Conservation (phyloP, 2,329 filamentous ascomycete species). For the Clarireedia homoeocarpa region DNA sequence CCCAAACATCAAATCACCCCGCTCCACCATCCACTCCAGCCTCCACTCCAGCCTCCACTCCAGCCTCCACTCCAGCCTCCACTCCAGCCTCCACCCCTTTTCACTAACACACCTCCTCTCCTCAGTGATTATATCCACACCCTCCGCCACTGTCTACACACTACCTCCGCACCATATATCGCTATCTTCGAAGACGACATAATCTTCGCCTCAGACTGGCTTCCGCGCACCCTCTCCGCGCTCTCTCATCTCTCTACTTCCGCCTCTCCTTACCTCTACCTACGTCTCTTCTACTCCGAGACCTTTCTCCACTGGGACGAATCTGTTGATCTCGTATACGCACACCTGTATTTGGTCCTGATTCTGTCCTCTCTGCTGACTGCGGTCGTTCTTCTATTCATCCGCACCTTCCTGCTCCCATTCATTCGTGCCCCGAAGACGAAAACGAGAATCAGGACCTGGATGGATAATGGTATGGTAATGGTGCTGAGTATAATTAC, state of each 20-base stretch:
- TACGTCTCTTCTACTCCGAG: slow-evolving; percentile 20
- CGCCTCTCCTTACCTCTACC: slow-evolving; percentile 13
- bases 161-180: slow-evolving; percentile 27
- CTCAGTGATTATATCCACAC: slow-evolving; percentile 28
- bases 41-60: too few species aligned
- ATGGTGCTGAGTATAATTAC: slow-evolving; percentile 7
- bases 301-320: slow-evolving; percentile 13
- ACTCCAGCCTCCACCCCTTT: too few species aligned
- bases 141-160: slow-evolving; percentile 25
- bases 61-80: too few species aligned
- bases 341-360: slow-evolving; percentile 7
- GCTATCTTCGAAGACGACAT: slow-evolving; percentile 33
- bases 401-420: not conserved
- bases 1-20: too few species aligned
- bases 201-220: slow-evolving; percentile 32
- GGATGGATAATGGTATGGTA: not conserved
- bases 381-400: not conserved
- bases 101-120: too few species aligned
- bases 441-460: not conserved
- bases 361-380: not conserved
- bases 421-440: not conserved
- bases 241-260: slow-evolving; percentile 10
- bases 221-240: slow-evolving; percentile 23
- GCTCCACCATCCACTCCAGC: too few species aligned
- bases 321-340: slow-evolving; percentile 10